Evolutionary conservation across 805 yeast genomes (phyloP), one percentile per base, ranked within the genome.

Genomic region (Candida morakotiae): DNA sequence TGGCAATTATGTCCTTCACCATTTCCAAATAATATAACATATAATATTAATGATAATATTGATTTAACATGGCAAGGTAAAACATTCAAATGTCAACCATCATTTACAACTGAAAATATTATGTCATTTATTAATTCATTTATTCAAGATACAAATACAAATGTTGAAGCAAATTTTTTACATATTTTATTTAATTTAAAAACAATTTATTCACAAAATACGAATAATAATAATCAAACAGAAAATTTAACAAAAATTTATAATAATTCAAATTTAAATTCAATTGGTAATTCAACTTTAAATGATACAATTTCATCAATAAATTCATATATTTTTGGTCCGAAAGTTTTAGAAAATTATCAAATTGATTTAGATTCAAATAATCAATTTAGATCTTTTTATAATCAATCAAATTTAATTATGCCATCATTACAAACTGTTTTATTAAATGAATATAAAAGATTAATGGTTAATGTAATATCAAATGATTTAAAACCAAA

Each of bases 1-100:
- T 76, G 81, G 81, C 81, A 75, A 51, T 52, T 77, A 16, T 77
- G 83, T 45, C 83, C 83, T 1, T 67, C 66, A 1, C 65, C 69
- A 2, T 56, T 62, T 16, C 60, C 66, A 5, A 29, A 42, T 2
- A 61, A 68, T 38, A 29, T 41, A 14, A 45, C 55, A n/a, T 18
- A 11, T 8, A 40, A 46, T 31, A 10, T 47, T 5, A 38, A 38
- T n/a, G 34, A 38, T 2, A 28, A 41, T 4, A 42, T 38, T 2
- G 20, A 37, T 0, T 35, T 63, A 5, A 10, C 31, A 4, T 67
- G 72, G 71, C 42, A 54, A 8, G 55, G 52, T 6, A 17, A 26
- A 3, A 32, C 39, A 1, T 59, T 58, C 40, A 21, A 28, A 5
- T 68, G 73, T 39, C 53, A 56, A 38, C 57, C 61, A 4, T 44